Evolutionary conservation across 768 basidiomycete genomes (phyloP), one percentile per base, ranked within the genome.

Genomic region (Leucosporidium scottii): DNA sequence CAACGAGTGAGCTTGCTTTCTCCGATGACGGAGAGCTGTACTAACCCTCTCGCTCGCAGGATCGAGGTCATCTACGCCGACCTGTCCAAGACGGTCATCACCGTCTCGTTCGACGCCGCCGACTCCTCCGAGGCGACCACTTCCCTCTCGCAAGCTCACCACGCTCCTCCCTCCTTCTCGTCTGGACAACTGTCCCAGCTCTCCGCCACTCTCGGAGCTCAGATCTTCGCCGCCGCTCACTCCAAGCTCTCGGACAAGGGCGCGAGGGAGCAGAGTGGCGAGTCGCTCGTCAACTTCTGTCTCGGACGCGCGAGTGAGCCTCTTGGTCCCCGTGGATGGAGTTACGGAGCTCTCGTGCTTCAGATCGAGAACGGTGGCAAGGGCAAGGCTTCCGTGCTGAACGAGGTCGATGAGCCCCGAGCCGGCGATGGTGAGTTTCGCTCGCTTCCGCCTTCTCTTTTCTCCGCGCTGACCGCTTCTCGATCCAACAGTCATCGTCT

Each of bases 171-270:
- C 10, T 36, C 39, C 39, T 60, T 62, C n/a, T 34, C 66, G 12
- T 49, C 59, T 10, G 44, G 66, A 2, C 57, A 50, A 30, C 61
- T 61, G 25, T 30, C 25, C 21, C n/a, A 28, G 20, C 50, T 49
- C 48, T 61, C 61, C 20, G 12, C 20, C 30, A 50, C 71, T 18
- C 39, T 73, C 66, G 72, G 72, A 25, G 65, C 72, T 0, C 72
- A 73, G 36, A n/a, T 73, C 17, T 73, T 69, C 47, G 71, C 71
- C 21, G 71, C 71, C 20, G 70, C 70, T 7, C 65, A 68, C 54
- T 28, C 59, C 5, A 62, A 62, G 49, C 53, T 54, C 15, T 56
- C 31, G 54, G 65, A 66, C 65, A 61, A 62, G 56, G 12, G 39
- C 1, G 64, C 61, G 7, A 53, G 67, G 20, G 65, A 68, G 0